Conservation (phyloP, 2,329 filamentous ascomycete genomes). For the Cladobotryum protrusum region DNA sequence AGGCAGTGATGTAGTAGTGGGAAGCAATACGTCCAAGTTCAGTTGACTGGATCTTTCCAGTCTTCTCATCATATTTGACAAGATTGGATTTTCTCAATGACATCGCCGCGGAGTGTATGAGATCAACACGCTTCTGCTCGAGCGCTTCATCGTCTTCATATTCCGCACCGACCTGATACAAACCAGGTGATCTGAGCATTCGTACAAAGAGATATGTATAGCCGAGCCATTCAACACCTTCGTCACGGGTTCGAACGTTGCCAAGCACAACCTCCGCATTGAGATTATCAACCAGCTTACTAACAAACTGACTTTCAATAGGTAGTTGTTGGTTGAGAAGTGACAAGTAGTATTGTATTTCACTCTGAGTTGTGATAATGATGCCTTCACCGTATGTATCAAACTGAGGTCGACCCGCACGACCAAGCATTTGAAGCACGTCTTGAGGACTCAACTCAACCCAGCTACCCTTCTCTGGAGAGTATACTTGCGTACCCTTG, state of each 20-base stretch:
- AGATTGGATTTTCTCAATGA: slow-evolving; percentile 83
- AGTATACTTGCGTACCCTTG: slow-evolving; percentile 97
- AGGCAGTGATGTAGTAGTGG: slow-evolving; percentile 96
- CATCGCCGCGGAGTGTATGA: slow-evolving; percentile 87
- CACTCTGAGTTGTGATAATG: slow-evolving; percentile 91
- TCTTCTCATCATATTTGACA: slow-evolving; percentile 92
- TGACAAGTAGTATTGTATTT: slow-evolving; percentile 96
- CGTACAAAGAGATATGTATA: slow-evolving; percentile 98
- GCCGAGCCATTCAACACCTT: slow-evolving; percentile 97
- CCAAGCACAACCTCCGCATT: slow-evolving; percentile 95
- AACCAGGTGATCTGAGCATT: slow-evolving; percentile 89
- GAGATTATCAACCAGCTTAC: slow-evolving; percentile 87
- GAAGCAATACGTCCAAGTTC: slow-evolving; percentile 94
- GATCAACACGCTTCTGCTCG: slow-evolving; percentile 95
- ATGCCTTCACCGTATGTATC: slow-evolving; percentile 98
- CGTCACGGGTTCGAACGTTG: slow-evolving; percentile 84
- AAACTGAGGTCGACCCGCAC: slow-evolving; percentile 92
- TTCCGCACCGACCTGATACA: slow-evolving; percentile 93
- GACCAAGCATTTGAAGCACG: slow-evolving; percentile 96
- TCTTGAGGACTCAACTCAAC: slow-evolving; percentile 96
- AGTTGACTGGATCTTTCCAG: slow-evolving; percentile 79
- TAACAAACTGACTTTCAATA: slow-evolving; percentile 93
- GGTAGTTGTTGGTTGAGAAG: slow-evolving; percentile 94
- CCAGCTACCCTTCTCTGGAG: slow-evolving; percentile 97
- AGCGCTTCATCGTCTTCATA: slow-evolving; percentile 88